Conservation (phyloP, 2,329 filamentous ascomycete genomes). For the Xylariaceae sp. region DNA sequence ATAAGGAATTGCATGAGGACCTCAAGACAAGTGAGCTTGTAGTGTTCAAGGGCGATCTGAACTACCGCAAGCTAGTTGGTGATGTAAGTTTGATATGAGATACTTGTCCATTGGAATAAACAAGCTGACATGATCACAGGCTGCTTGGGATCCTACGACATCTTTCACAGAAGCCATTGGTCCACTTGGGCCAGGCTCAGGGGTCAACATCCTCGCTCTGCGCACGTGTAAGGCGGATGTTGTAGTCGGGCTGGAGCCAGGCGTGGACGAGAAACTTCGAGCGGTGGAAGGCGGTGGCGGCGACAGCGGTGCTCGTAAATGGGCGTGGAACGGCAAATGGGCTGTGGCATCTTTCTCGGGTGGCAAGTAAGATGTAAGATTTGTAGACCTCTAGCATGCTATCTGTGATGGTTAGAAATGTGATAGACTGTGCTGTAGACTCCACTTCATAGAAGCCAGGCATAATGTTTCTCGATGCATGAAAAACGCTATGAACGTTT, state of each 20-base stretch:
- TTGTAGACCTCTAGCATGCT: no score
- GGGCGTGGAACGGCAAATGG: constrained; percentile 97
- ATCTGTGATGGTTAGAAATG: not conserved
- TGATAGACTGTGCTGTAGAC: not conserved
- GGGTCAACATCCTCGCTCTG: constrained; percentile 78
- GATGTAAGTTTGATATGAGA: constrained; percentile 63
- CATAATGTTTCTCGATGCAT: no score
- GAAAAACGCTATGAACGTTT: no score
- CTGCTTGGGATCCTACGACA: constrained; percentile 80
- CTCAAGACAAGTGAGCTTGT: constrained; percentile 80
- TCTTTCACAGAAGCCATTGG: constrained; percentile 82
- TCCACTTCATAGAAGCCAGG: no score
- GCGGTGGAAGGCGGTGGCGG: constrained; percentile 66
- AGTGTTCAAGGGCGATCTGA: constrained; percentile 95
- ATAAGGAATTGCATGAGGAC: constrained; percentile 67
- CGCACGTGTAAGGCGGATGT: constrained; percentile 96
- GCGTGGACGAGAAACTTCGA: constrained; percentile 77
- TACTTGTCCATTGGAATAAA: no score
- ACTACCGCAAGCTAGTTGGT: constrained; percentile 87
- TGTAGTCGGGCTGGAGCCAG: constrained; percentile 78
- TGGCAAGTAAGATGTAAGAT: constrained; percentile 48
- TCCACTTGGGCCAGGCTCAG: constrained; percentile 75
- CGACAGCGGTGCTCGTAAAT: constrained; percentile 68
- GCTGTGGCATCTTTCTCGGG: constrained; percentile 84
- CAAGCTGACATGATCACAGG: constrained; percentile 42